These are phyloP conservation scores for Aureobasidium subglaciale DNA, from an alignment of 2,329 filamentous ascomycete genomes.

Conservation along the genomic window DNA sequence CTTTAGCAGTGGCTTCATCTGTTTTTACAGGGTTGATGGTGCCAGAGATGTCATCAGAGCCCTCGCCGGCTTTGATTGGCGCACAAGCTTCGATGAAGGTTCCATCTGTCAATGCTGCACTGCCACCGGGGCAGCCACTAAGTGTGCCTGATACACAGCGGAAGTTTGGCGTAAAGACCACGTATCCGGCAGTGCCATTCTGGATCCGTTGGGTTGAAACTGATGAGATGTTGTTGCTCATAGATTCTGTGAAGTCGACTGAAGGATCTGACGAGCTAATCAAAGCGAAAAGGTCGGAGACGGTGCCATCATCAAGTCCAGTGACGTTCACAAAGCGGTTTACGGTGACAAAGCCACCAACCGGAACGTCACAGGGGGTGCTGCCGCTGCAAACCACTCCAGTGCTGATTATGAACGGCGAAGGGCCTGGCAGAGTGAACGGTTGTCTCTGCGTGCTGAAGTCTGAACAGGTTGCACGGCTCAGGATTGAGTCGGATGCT, in stretches of 20 bases:
- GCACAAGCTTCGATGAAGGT: neutral
- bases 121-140: neutral
- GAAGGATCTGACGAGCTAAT: neutral
- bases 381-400: neutral
- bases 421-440: neutral
- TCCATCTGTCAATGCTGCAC: neutral
- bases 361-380: neutral
- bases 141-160: neutral
- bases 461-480: neutral
- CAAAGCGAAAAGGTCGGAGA: neutral
- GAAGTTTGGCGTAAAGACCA: neutral
- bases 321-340: neutral
- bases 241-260: neutral
- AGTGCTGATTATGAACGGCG: neutral
- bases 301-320: neutral
- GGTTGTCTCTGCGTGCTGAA: neutral
- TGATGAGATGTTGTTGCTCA: neutral
- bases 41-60: neutral
- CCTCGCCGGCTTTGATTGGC: neutral
- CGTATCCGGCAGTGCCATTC: neutral
- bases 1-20: neutral
- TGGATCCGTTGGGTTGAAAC: neutral
- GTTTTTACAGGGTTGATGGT: neutral
- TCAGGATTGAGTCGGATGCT: no score
- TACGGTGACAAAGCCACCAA: neutral